These are phyloP conservation scores for Suhomyces sp. DNA, from an alignment of 805 yeast species.

Conservation along the genomic window DNA sequence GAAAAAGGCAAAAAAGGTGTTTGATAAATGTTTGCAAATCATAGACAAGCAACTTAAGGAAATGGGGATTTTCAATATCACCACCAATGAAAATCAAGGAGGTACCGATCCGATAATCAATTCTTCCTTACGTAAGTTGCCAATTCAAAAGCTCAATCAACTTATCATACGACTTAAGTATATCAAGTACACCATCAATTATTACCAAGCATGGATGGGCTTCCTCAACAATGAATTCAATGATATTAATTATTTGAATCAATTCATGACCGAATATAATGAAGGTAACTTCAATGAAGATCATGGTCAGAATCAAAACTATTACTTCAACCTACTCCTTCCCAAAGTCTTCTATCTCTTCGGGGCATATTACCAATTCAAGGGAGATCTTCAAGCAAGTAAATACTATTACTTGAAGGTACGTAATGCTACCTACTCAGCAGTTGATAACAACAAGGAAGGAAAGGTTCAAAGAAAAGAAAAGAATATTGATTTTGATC, in stretches of 20 bases:
- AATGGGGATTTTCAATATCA: no score
- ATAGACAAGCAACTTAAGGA: conserved; percentile 25
- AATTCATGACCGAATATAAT: conserved; percentile 39
- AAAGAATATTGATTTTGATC: no score
- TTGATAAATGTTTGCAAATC: conserved; percentile 35
- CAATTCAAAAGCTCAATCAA: conserved; percentile 21
- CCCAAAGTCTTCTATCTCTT: conserved; percentile 40
- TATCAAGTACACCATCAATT: conserved; percentile 26
- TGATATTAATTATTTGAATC: conserved; percentile 22
- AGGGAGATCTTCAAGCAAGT: conserved; percentile 36
- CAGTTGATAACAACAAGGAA: no score
- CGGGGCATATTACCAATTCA: conserved; percentile 39
- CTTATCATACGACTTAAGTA: conserved; percentile 28
- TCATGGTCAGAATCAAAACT: conserved; percentile 35
- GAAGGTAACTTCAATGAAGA: conserved; percentile 35
- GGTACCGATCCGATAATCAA: no score
- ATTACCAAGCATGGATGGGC: conserved; percentile 38
- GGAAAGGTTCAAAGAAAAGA: not conserved
- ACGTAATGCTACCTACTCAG: conserved; percentile 16
- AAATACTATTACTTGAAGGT: conserved; percentile 40
- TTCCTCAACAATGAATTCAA: conserved; percentile 29
- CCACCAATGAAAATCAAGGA: conserved; percentile 4
- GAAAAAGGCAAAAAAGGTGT: conserved; percentile 34
- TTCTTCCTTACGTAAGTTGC: conserved; percentile 11
- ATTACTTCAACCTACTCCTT: conserved; percentile 31